phyloP scores from a whole-genome alignment of 768 basidiomycete species.

The Boletus bicolor region DNA sequence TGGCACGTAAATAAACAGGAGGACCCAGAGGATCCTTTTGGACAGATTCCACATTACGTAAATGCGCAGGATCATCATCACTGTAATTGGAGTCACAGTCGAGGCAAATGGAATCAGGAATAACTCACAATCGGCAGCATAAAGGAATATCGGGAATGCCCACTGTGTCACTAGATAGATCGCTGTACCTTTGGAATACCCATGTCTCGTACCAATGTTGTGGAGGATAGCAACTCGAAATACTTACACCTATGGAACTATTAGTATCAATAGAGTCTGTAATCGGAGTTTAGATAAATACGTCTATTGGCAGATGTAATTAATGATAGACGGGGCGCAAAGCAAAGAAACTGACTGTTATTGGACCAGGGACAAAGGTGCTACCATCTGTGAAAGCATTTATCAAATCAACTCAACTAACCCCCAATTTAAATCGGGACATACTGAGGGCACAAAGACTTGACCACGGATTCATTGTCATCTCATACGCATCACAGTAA shows the following conservation, averaged over 20 bases:
- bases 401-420: not conserved
- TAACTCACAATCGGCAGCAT: slow-evolving; percentile 11
- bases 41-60: slow-evolving; percentile 15
- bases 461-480: not conserved
- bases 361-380: not conserved
- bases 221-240: no score
- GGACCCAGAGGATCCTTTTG: slow-evolving; percentile 1
- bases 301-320: not conserved
- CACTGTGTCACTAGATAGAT: not conserved
- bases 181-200: slow-evolving; percentile 1
- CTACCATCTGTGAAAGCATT: not conserved
- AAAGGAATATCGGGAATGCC: slow-evolving; percentile 5
- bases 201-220: not conserved
- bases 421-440: not conserved
- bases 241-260: slow-evolving; percentile 8
- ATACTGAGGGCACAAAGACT: not conserved
- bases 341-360: not conserved
- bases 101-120: no score
- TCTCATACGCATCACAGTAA: no score
- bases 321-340: not conserved
- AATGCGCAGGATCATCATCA: slow-evolving; percentile 14
- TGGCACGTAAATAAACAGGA: slow-evolving; percentile 1
- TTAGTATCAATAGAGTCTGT: not conserved
- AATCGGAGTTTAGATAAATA: not conserved
- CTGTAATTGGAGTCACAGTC: not conserved